Conservation (phyloP, 2,329 filamentous ascomycete genomes). For the Neofusicoccum kwambonambiense region DNA sequence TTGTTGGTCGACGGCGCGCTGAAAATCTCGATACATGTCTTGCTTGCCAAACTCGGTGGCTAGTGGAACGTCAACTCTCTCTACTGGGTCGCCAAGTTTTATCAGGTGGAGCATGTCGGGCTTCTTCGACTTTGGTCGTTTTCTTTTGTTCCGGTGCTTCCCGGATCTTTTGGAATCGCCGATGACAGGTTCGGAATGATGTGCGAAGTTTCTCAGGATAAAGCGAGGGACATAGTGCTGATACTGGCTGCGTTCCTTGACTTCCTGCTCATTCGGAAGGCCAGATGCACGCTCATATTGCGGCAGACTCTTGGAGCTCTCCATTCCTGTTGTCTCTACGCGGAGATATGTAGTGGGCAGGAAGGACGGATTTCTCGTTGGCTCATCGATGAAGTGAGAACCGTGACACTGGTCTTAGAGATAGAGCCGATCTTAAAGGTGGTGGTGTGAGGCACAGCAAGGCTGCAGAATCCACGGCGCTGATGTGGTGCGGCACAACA, state of each 20-base stretch:
- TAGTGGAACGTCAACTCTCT: slow-evolving; percentile 23
- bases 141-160: not conserved
- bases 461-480: not conserved
- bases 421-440: not conserved
- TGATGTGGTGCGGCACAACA: not conserved
- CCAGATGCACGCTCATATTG: no score
- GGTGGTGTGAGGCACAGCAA: not conserved
- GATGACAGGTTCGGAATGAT: slow-evolving; percentile 19
- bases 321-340: no score
- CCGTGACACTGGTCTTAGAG: no score
- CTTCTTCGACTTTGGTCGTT: not conserved
- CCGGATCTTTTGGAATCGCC: no score
- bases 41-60: slow-evolving; percentile 27
- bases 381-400: no score
- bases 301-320: no score
- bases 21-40: slow-evolving; percentile 33
- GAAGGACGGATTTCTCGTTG: no score
- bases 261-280: not conserved
- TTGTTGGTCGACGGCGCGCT: slow-evolving; percentile 23
- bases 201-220: slow-evolving; percentile 35
- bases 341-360: no score
- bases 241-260: slow-evolving; percentile 22
- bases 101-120: not conserved
- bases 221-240: slow-evolving; percentile 40
- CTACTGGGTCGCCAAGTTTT: not conserved